Evolutionary conservation across 371 early-diverging fungal genomes (phyloP).

Genomic region (Syncephalastrum monosporum): DNA sequence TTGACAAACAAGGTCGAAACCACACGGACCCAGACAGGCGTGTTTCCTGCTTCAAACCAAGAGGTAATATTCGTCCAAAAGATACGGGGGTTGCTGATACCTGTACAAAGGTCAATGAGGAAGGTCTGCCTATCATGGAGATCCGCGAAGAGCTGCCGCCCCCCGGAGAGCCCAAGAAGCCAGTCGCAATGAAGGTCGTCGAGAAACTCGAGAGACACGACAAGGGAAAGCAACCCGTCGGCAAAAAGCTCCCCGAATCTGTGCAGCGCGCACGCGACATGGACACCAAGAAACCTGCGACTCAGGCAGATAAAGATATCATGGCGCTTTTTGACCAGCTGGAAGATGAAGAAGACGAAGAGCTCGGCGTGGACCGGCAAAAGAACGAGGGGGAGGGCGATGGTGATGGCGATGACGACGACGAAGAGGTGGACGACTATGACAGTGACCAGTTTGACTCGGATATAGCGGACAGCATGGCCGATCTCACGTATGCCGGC

Average conservation of each 20-base stretch:
- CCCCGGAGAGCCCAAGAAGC: constrained; percentile 12
- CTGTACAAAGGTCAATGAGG: constrained; percentile 71
- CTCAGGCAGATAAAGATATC: constrained; percentile 38
- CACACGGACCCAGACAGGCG: constrained; percentile 14
- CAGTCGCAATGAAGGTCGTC: background rate
- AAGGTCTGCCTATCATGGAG: constrained; percentile 85
- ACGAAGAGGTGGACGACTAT: constrained; percentile 47
- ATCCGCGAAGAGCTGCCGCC: constrained; percentile 69
- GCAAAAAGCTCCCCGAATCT: constrained; percentile 1
- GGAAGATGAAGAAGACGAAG: constrained; percentile 61
- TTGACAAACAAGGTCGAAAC: constrained; percentile 27
- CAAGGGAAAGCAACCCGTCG: constrained; percentile 9
- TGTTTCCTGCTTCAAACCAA: constrained; percentile 9
- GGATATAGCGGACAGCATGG: constrained; percentile 37
- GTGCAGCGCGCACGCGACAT: background rate
- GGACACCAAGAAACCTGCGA: background rate
- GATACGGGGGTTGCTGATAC: background rate
- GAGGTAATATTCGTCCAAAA: background rate
- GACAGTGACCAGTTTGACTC: constrained; percentile 53
- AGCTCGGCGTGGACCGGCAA: constrained; percentile 15
- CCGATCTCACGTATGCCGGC: constrained; percentile 28
- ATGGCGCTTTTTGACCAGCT: constrained; percentile 53
- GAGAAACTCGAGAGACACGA: constrained; percentile 6
- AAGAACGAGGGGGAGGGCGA: constrained; percentile 38
- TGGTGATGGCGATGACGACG: constrained; percentile 48